Conservation (phyloP, 1,139 yeast genomes). For the Kodamaea fungicola region DNA sequence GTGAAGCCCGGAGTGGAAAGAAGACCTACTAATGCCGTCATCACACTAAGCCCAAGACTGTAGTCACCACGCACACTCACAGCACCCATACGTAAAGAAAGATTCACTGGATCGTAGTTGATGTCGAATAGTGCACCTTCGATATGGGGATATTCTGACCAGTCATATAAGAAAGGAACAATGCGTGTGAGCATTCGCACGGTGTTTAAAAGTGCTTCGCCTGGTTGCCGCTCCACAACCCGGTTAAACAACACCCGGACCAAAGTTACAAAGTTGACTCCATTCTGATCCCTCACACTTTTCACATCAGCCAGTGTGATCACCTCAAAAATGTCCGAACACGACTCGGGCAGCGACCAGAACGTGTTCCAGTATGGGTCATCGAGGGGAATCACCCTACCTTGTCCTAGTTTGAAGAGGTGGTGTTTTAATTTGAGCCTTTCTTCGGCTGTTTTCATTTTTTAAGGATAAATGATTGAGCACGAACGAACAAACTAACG, state of each 20-base stretch:
- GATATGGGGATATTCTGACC: slow-evolving; percentile 31
- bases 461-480: no score
- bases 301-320: slow-evolving; percentile 58
- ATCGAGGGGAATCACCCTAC: slow-evolving; percentile 39
- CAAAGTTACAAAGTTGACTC: slow-evolving; percentile 52
- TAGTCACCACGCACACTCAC: background rate
- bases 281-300: slow-evolving; percentile 55
- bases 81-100: background rate
- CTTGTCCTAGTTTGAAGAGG: slow-evolving; percentile 61
- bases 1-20: slow-evolving; percentile 65
- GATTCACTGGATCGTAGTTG: slow-evolving; percentile 20
- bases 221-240: slow-evolving; percentile 19
- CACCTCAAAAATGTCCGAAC: slow-evolving; percentile 44
- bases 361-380: slow-evolving; percentile 54
- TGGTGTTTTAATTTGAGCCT: slow-evolving; percentile 58
- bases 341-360: slow-evolving; percentile 27
- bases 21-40: slow-evolving; percentile 46
- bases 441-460: slow-evolving; percentile 74
- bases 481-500: no score
- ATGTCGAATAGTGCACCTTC: slow-evolving; percentile 40
- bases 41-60: slow-evolving; percentile 42
- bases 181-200: slow-evolving; percentile 62
- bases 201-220: slow-evolving; percentile 47
- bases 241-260: slow-evolving; percentile 37
- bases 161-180: slow-evolving; percentile 67